phyloP scores from a whole-genome alignment of 805 yeast genomes.

The Kodamaea nitidulidarum region DNA sequence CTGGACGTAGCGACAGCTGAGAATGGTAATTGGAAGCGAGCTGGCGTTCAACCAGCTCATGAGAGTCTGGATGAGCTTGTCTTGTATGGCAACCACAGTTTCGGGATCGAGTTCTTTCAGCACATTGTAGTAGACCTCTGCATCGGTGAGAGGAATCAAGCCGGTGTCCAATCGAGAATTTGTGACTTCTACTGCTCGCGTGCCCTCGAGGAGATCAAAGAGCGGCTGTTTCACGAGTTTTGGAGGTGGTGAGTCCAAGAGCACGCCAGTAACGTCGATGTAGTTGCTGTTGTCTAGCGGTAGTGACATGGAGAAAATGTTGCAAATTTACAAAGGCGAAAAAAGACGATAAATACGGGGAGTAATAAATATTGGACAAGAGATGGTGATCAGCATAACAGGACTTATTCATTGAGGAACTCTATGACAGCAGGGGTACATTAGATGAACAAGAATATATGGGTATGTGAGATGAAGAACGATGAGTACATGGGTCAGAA shows the following conservation, averaged over 20 bases:
- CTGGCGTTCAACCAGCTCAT: slow-evolving; percentile 76
- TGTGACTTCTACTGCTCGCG: slow-evolving; percentile 78
- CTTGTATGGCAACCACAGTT: slow-evolving; percentile 49
- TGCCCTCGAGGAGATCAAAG: slow-evolving; percentile 75
- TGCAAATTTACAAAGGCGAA: background rate
- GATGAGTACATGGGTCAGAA: no score
- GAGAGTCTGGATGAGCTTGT: slow-evolving; percentile 49
- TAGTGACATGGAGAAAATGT: background rate
- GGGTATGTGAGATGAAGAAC: no score
- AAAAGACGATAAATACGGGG: background rate
- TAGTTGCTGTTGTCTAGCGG: slow-evolving; percentile 13
- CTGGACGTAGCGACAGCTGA: slow-evolving; percentile 73
- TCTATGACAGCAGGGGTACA: no score
- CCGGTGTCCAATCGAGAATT: slow-evolving; percentile 78
- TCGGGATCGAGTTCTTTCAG: slow-evolving; percentile 19
- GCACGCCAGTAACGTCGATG: slow-evolving; percentile 54
- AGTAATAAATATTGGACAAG: no score
- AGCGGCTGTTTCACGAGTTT: slow-evolving; percentile 54
- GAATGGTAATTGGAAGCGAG: slow-evolving; percentile 69
- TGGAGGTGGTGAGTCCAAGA: slow-evolving; percentile 47
- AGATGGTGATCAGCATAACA: no score
- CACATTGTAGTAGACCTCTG: slow-evolving; percentile 47
- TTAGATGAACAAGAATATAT: no score
- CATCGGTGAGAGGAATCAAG: slow-evolving; percentile 43
- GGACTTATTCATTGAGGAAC: no score